Base-by-base conservation (phyloP, 768 basidiomycete genomes). In the Daedaleopsis sinensis region DNA sequence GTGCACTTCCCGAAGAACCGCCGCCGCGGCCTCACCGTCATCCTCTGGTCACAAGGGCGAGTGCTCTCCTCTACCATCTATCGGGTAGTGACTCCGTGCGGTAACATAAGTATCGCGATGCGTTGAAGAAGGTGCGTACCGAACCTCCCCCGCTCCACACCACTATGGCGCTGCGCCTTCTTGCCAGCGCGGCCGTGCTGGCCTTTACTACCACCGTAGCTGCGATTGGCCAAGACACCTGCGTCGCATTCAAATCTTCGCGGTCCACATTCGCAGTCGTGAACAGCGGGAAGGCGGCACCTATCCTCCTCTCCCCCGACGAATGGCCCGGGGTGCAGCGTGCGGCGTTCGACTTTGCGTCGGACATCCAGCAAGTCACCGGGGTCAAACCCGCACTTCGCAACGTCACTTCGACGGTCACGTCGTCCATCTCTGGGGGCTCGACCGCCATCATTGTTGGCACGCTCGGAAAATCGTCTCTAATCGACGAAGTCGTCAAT, bases 251-350 rank as follows among this genome's bases (percentile, higher is more conserved):
- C 68, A 64, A 76, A 55, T 73, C 66, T 8, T 58, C 72, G 15
- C 57, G 65, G 2, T 70, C 67, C 9, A 48, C 72, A 0, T 82
- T 87, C 67, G 67, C 81, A 5, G 70, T 85, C 56, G 82, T 84
- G 46, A 72, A 71, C 62, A 76, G 77, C 46, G 74, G 78, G 53
- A 73, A 74, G 32, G 84, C 80, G 1, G 75, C 82, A 1, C 81
- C 82, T 3, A 75, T 87, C 21, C 71, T 84, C 44, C 73, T 82
- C 43, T 81, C 84, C 13, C 63, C 76, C 0, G 84, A 85, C 53
- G 86, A 89, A 52, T 88, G 84, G 83, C 81, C 83, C 16, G 84
- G 84, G 43, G 85, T 89, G 1, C 85, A 85, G 53, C 77, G 83
- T 36, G 86, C 85, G 2, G 86, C 84, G 5, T 65, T 77, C 7